Evolutionary conservation across 768 basidiomycete genomes (phyloP).

Genomic region (Pisolithus sp.): DNA sequence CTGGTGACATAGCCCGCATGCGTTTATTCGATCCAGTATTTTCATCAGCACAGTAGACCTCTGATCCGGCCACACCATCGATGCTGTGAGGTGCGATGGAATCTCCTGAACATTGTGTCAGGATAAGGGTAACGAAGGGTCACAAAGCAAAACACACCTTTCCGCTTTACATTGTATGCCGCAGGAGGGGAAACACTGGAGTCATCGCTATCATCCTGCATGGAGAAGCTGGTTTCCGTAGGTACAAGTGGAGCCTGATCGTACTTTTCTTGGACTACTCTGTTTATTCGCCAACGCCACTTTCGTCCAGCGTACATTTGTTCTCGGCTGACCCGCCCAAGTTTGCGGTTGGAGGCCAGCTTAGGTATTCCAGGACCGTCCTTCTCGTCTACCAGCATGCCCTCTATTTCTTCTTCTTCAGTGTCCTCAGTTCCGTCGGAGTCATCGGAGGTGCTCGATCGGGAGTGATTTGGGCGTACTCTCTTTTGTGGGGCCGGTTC

Average conservation of each 20-base stretch:
- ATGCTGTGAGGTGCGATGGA: constrained; percentile 26
- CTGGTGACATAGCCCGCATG: constrained; percentile 44
- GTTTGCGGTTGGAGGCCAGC: constrained; percentile 10
- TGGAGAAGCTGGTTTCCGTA: constrained; percentile 24
- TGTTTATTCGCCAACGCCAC: constrained; percentile 23
- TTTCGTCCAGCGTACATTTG: constrained; percentile 23
- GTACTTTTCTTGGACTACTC: constrained; percentile 19
- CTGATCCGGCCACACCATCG: constrained; percentile 15
- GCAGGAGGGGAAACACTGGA: constrained; percentile 15
- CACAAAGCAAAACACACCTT: constrained; percentile 32
- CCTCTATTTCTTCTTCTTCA: constrained; percentile 44
- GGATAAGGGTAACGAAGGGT: not conserved
- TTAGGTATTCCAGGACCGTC: constrained; percentile 16
- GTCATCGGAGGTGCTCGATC: constrained; percentile 10
- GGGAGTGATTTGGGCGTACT: constrained; percentile 13
- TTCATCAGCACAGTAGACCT: constrained; percentile 6
- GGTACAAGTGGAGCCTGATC: constrained; percentile 28
- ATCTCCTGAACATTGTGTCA: constrained; percentile 7
- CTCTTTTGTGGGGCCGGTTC: constrained; percentile 20
- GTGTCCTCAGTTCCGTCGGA: constrained; percentile 22
- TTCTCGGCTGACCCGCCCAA: constrained; percentile 25
- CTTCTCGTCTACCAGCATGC: constrained; percentile 44
- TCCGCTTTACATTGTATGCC: constrained; percentile 37
- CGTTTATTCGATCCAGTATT: constrained; percentile 41
- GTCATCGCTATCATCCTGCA: constrained; percentile 22